A percentile compares a stretch with the other conserved stretches of the same genome.
phyloP scores from a whole-genome alignment of 805 yeast genomes.

The Metschnikowia peoriensis region DNA sequence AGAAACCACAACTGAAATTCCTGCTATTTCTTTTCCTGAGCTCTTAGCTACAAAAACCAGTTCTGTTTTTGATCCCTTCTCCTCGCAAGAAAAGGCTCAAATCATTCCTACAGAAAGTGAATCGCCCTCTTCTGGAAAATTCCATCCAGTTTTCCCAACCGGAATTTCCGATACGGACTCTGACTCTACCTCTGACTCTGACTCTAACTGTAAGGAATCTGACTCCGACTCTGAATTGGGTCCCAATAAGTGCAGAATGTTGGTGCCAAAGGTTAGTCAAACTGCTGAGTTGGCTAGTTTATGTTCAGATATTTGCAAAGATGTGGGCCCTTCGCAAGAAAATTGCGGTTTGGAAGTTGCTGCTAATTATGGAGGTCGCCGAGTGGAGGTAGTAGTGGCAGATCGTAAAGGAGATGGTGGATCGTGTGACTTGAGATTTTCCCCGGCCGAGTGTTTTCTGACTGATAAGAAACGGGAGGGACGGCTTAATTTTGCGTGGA shows the following conservation, averaged over 20 bases:
- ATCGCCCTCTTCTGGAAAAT: too few relatives aligned
- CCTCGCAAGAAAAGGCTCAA: not conserved
- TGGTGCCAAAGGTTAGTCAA: not conserved
- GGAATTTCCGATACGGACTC: not conserved
- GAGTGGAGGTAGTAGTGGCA: conserved; percentile 56
- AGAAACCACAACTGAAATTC: too few relatives aligned
- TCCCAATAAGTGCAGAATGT: not conserved
- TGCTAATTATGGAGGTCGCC: conserved; percentile 46
- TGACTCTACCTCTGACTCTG: not conserved
- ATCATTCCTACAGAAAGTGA: not conserved
- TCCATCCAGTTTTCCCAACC: not conserved
- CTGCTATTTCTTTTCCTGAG: too few relatives aligned
- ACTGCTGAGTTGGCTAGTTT: too few relatives aligned
- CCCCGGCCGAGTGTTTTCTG: conserved; percentile 50
- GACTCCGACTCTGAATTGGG: not conserved
- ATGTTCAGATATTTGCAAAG: not conserved
- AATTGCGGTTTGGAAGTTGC: conserved; percentile 53
- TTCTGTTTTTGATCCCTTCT: too few relatives aligned
- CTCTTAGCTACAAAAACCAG: not conserved
- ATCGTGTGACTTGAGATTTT: conserved; percentile 50
- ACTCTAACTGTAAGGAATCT: not conserved
- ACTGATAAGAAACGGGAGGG: conserved; percentile 50
- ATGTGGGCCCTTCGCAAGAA: not conserved
- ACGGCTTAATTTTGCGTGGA: conserved; percentile 54
- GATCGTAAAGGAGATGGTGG: conserved; percentile 53